Evolutionary conservation across 108 stramenopile genomes (phyloP).

Genomic region (Cyclotella kingstonii): DNA sequence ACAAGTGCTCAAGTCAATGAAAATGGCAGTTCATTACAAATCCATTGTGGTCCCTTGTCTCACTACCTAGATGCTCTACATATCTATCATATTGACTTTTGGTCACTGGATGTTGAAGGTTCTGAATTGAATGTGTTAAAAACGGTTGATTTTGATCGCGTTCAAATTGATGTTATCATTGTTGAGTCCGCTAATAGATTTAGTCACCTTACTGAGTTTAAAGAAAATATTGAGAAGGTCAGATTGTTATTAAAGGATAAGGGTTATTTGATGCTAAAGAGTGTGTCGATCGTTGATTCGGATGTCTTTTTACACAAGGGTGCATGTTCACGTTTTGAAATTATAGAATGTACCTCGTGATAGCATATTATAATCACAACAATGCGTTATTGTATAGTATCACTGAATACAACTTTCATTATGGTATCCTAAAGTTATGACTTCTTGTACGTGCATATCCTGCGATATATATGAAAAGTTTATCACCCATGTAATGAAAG

Average conservation of each 20-base stretch:
- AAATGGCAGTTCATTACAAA: constrained; percentile 18
- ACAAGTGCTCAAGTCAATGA: constrained; percentile 48
- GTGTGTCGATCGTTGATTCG: constrained; percentile 14
- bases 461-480: too few species aligned
- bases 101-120: constrained; percentile 72
- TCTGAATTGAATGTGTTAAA: constrained; percentile 48
- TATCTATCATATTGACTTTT: constrained; percentile 36
- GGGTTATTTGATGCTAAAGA: constrained; percentile 22
- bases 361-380: too few species aligned
- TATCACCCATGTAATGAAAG: too few species aligned
- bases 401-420: too few species aligned
- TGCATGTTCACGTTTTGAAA: too few species aligned
- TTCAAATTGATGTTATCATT: constrained; percentile 50
- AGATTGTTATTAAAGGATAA: not conserved
- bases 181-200: constrained; percentile 43
- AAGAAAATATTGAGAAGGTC: constrained; percentile 13
- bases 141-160: constrained; percentile 50
- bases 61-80: constrained; percentile 38
- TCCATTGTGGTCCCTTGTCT: constrained; percentile 50
- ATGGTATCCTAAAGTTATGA: too few species aligned
- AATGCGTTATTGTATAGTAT: too few species aligned
- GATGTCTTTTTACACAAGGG: constrained; percentile 21
- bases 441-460: too few species aligned
- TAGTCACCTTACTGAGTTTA: constrained; percentile 13
- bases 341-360: too few species aligned